Evolutionary conservation across 1,284 basidiomycete genomes (phyloP), one percentile per base, ranked within the genome.

Genomic region (Marasmius fiardii): DNA sequence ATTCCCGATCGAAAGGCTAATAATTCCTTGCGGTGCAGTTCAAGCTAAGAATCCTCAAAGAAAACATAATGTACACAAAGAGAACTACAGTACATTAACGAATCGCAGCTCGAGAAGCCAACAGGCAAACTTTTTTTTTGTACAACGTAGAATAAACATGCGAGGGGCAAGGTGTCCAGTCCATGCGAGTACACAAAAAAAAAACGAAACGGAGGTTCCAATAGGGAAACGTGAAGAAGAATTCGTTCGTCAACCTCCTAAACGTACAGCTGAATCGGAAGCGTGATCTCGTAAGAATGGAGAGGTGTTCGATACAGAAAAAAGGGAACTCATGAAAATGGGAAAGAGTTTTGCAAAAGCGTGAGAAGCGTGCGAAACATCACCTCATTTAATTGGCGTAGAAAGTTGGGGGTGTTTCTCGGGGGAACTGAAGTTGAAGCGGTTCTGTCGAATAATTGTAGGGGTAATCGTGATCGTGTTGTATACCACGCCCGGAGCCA

Each of bases 351-450:
- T 33, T 16, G n/a, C 4, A 47, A 47, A 20, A 8, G 23, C 20
- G 11, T 45, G 20, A 45, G 24, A 24, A 16, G 21, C 44, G 23
- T 45, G 23, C 21, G 14, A 49, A 10, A 49, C 47, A 49, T 49
- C 12, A 31, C 10, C 28, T 31, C 10, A 10, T 31, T 31, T 31
- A 31, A 10, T 31, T 10, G 4, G 28, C 28, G 28, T 31, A 31
- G 28, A 31, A 31, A 31, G 28, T 47, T 6, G 33, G 35, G 20
- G 43, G 12, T 50, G 45, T 44, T 20, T 24, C 51, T 55, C 53
- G 49, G 39, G 35, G 23, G 47, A 44, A 33, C 41, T 53, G 56
- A 31, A 43, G 48, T 48, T 53, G 56, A 31, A 43, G 48, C n/a
- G 41, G 14, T 11, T 52, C 51, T 12, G 50, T 52, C 12, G 47